A percentile compares a stretch with the other conserved stretches of the same genome.
Conservation (phyloP, 345 rosid genomes). For the Reutealis trisperma region DNA sequence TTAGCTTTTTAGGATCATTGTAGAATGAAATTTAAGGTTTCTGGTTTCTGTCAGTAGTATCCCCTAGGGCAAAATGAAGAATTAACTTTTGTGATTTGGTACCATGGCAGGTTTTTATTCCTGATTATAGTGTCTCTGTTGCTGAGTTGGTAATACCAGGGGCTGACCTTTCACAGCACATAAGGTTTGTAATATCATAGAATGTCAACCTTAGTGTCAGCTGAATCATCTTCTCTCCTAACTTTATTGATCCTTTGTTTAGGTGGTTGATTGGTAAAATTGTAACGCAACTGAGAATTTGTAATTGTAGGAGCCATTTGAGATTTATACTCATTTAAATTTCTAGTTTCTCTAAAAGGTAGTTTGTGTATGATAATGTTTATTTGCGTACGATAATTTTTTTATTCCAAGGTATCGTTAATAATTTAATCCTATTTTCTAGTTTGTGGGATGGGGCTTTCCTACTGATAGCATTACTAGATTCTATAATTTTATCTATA, state of each 20-base stretch:
- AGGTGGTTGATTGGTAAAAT: not conserved
- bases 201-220: not conserved
- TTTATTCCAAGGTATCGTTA: too few relatives aligned
- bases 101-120: slow-evolving; percentile 43
- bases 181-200: slow-evolving; percentile 31
- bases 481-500: not conserved
- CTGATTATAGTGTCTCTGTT: slow-evolving; percentile 55
- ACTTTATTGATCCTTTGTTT: not conserved
- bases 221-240: not conserved
- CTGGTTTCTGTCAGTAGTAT: not conserved
- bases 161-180: slow-evolving; percentile 54
- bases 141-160: slow-evolving; percentile 56
- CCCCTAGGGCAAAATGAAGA: not conserved
- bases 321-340: not conserved
- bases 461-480: too few relatives aligned
- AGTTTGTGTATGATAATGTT: not conserved
- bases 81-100: not conserved
- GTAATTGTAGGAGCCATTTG: not conserved
- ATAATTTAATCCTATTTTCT: not conserved
- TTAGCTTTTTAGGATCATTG: not conserved
- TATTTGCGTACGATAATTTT: not conserved
- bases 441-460: not conserved
- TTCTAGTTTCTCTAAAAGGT: not conserved
- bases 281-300: not conserved
- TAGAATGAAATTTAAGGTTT: not conserved